phyloP scores from a whole-genome alignment of 2,329 filamentous ascomycete species.

The Orbilia quercus region DNA sequence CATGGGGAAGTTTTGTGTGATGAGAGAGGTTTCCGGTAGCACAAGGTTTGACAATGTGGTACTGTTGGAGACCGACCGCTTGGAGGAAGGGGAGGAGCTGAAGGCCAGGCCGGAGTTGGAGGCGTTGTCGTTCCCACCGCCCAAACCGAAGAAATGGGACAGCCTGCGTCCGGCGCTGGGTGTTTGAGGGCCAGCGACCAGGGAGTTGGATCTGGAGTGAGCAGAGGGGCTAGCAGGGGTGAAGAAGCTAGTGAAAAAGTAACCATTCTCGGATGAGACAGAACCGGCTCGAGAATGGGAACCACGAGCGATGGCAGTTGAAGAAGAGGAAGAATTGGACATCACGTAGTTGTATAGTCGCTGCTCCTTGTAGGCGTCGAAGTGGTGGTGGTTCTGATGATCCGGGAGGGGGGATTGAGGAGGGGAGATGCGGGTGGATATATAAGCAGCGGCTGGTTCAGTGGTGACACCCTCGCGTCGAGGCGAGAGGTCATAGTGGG shows the following conservation, averaged over 20 bases:
- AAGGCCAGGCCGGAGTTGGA: slow-evolving; percentile 52
- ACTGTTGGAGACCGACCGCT: slow-evolving; percentile 53
- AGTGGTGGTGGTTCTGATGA: slow-evolving; percentile 13
- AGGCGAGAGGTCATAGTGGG: slow-evolving; percentile 17
- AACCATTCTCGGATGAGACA: slow-evolving; percentile 42
- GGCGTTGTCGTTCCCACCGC: slow-evolving; percentile 36
- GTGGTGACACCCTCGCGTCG: slow-evolving; percentile 39
- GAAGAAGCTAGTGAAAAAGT: slow-evolving; percentile 51
- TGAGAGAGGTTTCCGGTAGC: slow-evolving; percentile 31
- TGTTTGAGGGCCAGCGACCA: slow-evolving; percentile 8
- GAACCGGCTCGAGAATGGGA: slow-evolving; percentile 35
- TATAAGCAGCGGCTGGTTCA: slow-evolving; percentile 54
- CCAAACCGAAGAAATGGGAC: slow-evolving; percentile 44
- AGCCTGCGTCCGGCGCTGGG: slow-evolving; percentile 33
- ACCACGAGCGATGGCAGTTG: slow-evolving; percentile 10
- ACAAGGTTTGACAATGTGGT: slow-evolving; percentile 52
- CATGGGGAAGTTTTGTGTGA: slow-evolving; percentile 44
- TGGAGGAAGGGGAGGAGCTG: slow-evolving; percentile 41
- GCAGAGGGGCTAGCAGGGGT: slow-evolving; percentile 17
- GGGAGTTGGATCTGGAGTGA: slow-evolving; percentile 40
- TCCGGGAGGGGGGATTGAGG: slow-evolving; percentile 39
- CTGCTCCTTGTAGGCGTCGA: slow-evolving; percentile 53
- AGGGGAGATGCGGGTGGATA: slow-evolving; percentile 49
- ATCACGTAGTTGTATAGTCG: slow-evolving; percentile 55
- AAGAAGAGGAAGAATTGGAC: slow-evolving; percentile 32